Evolutionary conservation across 495 filamentous ascomycete genomes (phyloP), one percentile per base, ranked within the genome.

Genomic region (Aspergillus sparsus): DNA sequence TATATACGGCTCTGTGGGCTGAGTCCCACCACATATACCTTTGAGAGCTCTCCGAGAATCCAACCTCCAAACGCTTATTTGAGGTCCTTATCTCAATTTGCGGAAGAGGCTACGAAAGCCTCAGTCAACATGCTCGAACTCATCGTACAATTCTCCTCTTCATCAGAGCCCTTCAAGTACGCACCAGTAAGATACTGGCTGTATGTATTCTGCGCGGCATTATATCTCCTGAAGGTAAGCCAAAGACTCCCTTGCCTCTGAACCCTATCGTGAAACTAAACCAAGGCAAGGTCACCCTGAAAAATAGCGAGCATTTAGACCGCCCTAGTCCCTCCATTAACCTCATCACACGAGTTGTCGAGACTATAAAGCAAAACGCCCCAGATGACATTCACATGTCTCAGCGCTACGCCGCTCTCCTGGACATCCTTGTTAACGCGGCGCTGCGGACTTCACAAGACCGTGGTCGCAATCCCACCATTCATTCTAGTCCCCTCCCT

Each of bases 221-320:
- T 52, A 52, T 52, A 52, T 15, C 49, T 52, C 27, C 49, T 52
- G 11, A 52, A 52, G 49, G 49, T n/a, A n/a, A n/a, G n/a, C n/a
- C n/a, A n/a, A n/a, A n/a, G n/a, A n/a, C n/a, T n/a, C n/a, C n/a
- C n/a, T n/a, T n/a, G n/a, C n/a, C n/a, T n/a, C n/a, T n/a, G n/a
- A n/a, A n/a, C n/a, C n/a, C n/a, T n/a, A n/a, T n/a, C n/a, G n/a
- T n/a, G n/a, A n/a, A n/a, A n/a, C n/a, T n/a, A n/a, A n/a, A n/a
- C n/a, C 42, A n/a, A n/a, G n/a, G 7, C 4, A 3, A 46, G 42
- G 42, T 16, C 4, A 46, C 42, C 2, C 42, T 46, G 3, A 5
- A 16, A 46, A 46, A 13, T 1, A 16, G 21, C 4, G 42, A 46
- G 11, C 42, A 5, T 7, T 6, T 46, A 2, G 12, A 5, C 8